phyloP scores from a whole-genome alignment of 257 asterid species.

The Capsicum baccatum region DNA sequence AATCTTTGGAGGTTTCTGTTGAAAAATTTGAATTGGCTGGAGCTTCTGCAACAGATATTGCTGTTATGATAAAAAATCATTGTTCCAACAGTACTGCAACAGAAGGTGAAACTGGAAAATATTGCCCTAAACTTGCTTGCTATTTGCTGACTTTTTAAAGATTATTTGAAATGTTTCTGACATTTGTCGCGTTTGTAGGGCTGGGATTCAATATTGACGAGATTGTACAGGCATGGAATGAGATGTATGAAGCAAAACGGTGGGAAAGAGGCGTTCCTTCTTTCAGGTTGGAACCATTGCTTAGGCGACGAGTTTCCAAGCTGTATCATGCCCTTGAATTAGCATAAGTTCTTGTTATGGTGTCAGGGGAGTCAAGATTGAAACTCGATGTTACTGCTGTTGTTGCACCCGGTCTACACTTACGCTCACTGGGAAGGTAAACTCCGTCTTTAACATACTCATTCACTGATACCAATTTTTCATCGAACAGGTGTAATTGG shows the following conservation, averaged over 20 bases:
- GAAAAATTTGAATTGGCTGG: constrained; percentile 92
- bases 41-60: constrained; percentile 81
- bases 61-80: constrained; percentile 84
- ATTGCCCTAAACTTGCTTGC: constrained; percentile 9
- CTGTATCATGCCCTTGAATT: constrained; percentile 64
- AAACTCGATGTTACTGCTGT: constrained; percentile 33
- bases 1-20: constrained; percentile 73
- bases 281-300: constrained; percentile 77
- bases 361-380: constrained; percentile 30
- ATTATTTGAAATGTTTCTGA: constrained; percentile 34
- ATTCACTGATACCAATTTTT: neutral
- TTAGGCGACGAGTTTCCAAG: constrained; percentile 71
- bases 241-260: constrained; percentile 84
- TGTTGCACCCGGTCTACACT: constrained; percentile 32
- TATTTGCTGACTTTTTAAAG: constrained; percentile 13
- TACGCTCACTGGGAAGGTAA: constrained; percentile 52
- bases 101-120: constrained; percentile 55
- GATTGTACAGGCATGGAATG: constrained; percentile 91
- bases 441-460: neutral
- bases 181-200: constrained; percentile 49
- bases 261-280: constrained; percentile 66
- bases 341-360: constrained; percentile 46
- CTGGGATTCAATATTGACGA: constrained; percentile 82
- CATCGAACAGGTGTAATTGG: too few relatives aligned
- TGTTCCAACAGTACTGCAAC: constrained; percentile 60